Conservation (phyloP, 805 yeast species). For the Cyberlindnera xylosilytica region DNA sequence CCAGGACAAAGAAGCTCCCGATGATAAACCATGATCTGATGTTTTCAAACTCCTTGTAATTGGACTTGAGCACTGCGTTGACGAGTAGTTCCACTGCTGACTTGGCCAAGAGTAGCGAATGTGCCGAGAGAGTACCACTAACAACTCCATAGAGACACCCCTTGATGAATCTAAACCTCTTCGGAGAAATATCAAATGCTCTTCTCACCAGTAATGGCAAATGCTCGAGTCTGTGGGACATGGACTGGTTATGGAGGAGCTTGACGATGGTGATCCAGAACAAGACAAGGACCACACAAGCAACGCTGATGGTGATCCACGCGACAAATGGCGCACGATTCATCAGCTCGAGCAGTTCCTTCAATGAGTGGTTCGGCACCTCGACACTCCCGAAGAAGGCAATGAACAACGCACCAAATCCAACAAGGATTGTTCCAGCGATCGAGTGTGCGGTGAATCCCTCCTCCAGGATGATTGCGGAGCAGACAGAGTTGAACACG, state of each 20-base stretch:
- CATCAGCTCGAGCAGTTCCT: conserved; percentile 43
- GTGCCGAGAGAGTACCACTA: conserved; percentile 81
- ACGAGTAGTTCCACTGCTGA: conserved; percentile 70
- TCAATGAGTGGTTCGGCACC: conserved; percentile 50
- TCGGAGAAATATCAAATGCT: conserved; percentile 5
- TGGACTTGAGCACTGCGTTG: conserved; percentile 35
- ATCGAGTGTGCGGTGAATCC: conserved; percentile 55
- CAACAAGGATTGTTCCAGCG: conserved; percentile 64
- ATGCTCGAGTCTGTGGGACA: background rate
- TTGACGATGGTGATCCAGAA: conserved; percentile 28
- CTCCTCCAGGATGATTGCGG: conserved; percentile 65
- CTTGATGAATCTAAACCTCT: conserved; percentile 33
- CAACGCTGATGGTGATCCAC: conserved; percentile 50
- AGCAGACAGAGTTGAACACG: conserved; percentile 80
- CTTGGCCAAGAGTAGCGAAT: conserved; percentile 82
- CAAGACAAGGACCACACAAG: conserved; percentile 29
- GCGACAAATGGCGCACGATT: conserved; percentile 44
- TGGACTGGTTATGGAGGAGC: conserved; percentile 3
- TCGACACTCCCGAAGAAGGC: conserved; percentile 67
- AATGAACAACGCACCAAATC: conserved; percentile 71
- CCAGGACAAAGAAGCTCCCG: conserved; percentile 52
- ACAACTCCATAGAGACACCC: conserved; percentile 66
- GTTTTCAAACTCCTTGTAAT: conserved; percentile 36
- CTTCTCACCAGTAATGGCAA: conserved; percentile 2
- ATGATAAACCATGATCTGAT: conserved; percentile 50